Evolutionary conservation across 345 rosid species (phyloP).

Genomic region (Arabis hirsuta): DNA sequence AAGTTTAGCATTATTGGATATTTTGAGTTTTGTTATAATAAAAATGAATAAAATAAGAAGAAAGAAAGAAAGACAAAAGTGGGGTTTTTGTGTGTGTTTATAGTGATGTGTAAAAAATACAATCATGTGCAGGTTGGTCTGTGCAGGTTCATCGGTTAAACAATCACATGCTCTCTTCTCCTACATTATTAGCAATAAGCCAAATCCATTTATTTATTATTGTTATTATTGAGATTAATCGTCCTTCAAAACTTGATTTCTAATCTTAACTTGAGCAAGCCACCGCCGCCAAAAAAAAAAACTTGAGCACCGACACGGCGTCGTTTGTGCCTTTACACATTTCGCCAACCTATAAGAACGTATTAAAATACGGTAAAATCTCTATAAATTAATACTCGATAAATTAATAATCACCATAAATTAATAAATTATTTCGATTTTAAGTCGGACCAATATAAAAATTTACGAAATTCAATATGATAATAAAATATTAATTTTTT

Average conservation of each 20-base stretch:
- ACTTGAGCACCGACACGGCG: slow-evolving; percentile 29
- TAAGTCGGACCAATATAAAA: too few relatives aligned
- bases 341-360: not conserved
- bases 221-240: not conserved
- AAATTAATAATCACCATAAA: too few relatives aligned
- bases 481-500: too few relatives aligned
- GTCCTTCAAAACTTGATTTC: slow-evolving; percentile 21
- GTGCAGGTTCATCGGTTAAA: slow-evolving; percentile 37
- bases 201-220: slow-evolving; percentile 12
- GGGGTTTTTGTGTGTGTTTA: slow-evolving; percentile 9
- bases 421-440: too few relatives aligned
- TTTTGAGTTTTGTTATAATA: not conserved
- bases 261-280: slow-evolving; percentile 10
- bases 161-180: slow-evolving; percentile 40
- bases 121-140: slow-evolving; percentile 42
- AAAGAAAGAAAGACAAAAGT: slow-evolving; percentile 29
- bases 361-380: too few relatives aligned
- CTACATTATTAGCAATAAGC: slow-evolving; percentile 42
- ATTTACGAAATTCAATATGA: too few relatives aligned
- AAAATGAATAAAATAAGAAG: slow-evolving; percentile 21
- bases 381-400: too few relatives aligned
- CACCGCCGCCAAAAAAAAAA: too few relatives aligned
- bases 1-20: not conserved
- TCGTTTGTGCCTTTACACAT: slow-evolving; percentile 15
- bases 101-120: slow-evolving; percentile 15